phyloP scores from a whole-genome alignment of 2,329 filamentous ascomycete genomes.

The Colletotrichum tamarilloi region DNA sequence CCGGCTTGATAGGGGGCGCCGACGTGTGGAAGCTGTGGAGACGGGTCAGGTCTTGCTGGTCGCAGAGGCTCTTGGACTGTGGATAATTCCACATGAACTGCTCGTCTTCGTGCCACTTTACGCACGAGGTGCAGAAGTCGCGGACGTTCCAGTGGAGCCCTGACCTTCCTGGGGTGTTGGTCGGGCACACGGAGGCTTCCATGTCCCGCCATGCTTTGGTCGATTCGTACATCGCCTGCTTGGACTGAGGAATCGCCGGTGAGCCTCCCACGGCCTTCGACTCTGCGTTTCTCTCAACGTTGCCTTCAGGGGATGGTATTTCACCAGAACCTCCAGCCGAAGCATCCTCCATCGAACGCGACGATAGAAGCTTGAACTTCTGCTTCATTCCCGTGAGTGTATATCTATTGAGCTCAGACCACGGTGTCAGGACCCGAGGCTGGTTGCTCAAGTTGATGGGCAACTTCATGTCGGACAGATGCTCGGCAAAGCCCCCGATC shows the following conservation, averaged over 20 bases:
- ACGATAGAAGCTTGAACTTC: conserved; percentile 64
- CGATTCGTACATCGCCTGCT: background rate
- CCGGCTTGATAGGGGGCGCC: conserved; percentile 69
- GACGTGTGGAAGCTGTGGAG: conserved; percentile 80
- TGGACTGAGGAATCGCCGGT: background rate
- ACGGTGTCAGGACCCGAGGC: conserved; percentile 77
- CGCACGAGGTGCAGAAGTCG: conserved; percentile 73
- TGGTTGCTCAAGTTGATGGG: conserved; percentile 85
- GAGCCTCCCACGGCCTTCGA: background rate
- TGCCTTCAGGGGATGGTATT: conserved; percentile 1
- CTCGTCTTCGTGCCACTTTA: conserved; percentile 71
- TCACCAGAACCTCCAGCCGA: conserved; percentile 11
- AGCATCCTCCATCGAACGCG: conserved; percentile 43
- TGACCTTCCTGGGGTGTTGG: conserved; percentile 68
- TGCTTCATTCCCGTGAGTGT: conserved; percentile 42
- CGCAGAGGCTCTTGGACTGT: conserved; percentile 74
- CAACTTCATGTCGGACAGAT: conserved; percentile 85
- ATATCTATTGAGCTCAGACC: conserved; percentile 63
- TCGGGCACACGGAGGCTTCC: conserved; percentile 67
- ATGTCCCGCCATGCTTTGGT: conserved; percentile 51
- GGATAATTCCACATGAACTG: conserved; percentile 76
- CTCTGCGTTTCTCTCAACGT: background rate
- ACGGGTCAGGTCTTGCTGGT: conserved; percentile 80
- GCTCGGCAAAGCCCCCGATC: conserved; percentile 76
- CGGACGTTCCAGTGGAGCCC: conserved; percentile 72